These are phyloP conservation scores for Pseudogymnoascus verrucosus DNA, from an alignment of 2,329 filamentous ascomycete genomes.

Conservation along the genomic window DNA sequence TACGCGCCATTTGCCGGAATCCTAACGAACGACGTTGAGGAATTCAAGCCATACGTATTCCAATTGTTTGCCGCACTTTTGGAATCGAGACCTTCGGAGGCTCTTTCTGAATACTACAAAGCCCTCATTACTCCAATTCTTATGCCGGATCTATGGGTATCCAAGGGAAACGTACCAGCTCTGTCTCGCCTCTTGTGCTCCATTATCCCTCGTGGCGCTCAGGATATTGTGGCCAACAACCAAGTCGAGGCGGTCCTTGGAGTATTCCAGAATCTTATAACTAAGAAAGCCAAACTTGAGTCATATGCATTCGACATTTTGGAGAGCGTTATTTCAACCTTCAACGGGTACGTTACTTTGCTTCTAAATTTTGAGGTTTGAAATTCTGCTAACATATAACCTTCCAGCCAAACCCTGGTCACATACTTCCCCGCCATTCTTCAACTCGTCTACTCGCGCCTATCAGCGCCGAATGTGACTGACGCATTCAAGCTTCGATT, in stretches of 20 bases:
- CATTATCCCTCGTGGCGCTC: constrained; percentile 69
- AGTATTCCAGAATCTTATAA: constrained; percentile 87
- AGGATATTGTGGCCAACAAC: constrained; percentile 66
- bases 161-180: constrained; percentile 85
- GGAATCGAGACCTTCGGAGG: constrained; percentile 72
- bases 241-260: constrained; percentile 85
- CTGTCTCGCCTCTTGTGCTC: constrained; percentile 76
- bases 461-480: constrained; percentile 50
- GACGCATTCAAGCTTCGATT: constrained; percentile 83
- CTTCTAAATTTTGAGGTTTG: constrained; percentile 10
- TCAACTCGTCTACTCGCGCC: constrained; percentile 67
- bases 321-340: constrained; percentile 66
- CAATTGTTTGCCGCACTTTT: constrained; percentile 88
- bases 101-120: constrained; percentile 74
- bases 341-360: constrained; percentile 54
- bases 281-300: constrained; percentile 56
- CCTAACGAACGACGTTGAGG: constrained; percentile 72
- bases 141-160: constrained; percentile 79
- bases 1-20: constrained; percentile 79
- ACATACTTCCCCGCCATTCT: constrained; percentile 52
- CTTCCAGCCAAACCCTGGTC: constrained; percentile 52
- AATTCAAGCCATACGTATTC: constrained; percentile 95
- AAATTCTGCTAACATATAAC: constrained; percentile 21
- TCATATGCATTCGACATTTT: constrained; percentile 82
- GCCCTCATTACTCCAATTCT: constrained; percentile 71